phyloP scores from a whole-genome alignment of 345 rosid species.

The Arabidopsis suecica region DNA sequence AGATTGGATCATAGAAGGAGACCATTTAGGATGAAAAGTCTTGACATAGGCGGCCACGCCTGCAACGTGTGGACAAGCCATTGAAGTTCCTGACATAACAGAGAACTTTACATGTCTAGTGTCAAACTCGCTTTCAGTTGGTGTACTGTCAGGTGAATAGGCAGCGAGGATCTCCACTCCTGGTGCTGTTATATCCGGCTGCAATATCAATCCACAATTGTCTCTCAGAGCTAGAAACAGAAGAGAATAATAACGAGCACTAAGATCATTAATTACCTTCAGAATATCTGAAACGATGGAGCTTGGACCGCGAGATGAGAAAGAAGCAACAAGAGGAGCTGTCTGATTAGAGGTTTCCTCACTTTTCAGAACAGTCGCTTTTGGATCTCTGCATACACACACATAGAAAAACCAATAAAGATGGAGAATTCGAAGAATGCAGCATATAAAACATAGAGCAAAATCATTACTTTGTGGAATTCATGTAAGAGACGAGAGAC shows the following conservation, averaged over 20 bases:
- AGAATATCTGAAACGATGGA: constrained; percentile 34
- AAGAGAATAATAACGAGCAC: background rate
- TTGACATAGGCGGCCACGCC: constrained; percentile 54
- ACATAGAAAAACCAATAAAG: background rate
- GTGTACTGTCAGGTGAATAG: constrained; percentile 40
- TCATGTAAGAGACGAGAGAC: constrained; percentile 33
- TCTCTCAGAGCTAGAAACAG: background rate
- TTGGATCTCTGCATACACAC: constrained; percentile 24
- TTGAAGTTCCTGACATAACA: constrained; percentile 62
- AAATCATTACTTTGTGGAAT: constrained; percentile 42
- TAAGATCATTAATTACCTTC: constrained; percentile 35
- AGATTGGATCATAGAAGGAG: constrained; percentile 67
- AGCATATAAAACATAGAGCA: background rate
- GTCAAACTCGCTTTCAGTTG: constrained; percentile 25
- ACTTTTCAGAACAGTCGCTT: constrained; percentile 42
- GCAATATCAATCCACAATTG: constrained; percentile 22
- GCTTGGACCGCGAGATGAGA: constrained; percentile 52
- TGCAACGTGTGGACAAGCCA: constrained; percentile 65
- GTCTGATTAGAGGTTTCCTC: constrained; percentile 29
- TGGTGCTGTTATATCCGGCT: constrained; percentile 61
- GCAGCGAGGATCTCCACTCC: constrained; percentile 59
- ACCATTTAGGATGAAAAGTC: constrained; percentile 57
- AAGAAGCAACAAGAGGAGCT: constrained; percentile 46
- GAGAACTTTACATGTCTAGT: constrained; percentile 39
- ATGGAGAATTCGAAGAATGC: constrained; percentile 3